Evolutionary conservation across 805 yeast species (phyloP).

Genomic region (Yarrowia keelungensis): DNA sequence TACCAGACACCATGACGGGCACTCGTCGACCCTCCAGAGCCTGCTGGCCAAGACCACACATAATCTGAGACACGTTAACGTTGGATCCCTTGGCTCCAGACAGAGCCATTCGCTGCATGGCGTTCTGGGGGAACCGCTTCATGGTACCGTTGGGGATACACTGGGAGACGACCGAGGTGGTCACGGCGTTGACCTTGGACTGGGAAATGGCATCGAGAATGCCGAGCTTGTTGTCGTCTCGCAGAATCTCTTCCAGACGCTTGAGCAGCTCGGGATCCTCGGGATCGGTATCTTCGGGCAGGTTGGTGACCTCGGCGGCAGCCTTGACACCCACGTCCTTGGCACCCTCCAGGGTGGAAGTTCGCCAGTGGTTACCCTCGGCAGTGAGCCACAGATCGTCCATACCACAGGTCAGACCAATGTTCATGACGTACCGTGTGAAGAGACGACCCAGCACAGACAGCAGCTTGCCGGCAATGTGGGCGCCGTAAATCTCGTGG

Average conservation of each 20-base stretch:
- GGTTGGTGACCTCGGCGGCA: slow-evolving; percentile 91
- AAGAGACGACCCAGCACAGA: slow-evolving; percentile 94
- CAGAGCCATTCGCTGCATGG: slow-evolving; percentile 98
- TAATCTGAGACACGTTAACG: slow-evolving; percentile 97
- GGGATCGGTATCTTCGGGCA: slow-evolving; percentile 58
- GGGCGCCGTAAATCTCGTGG: slow-evolving; percentile 94
- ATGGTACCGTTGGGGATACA: slow-evolving; percentile 97
- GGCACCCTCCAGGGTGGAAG: slow-evolving; percentile 77
- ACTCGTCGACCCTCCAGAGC: slow-evolving; percentile 99
- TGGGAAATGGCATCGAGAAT: slow-evolving; percentile 95
- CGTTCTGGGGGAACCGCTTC: slow-evolving; percentile 92
- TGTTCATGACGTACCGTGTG: slow-evolving; percentile 89
- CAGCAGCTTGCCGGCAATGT: slow-evolving; percentile 69
- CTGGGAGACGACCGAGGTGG: slow-evolving; percentile 90
- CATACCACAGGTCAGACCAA: slow-evolving; percentile 99
- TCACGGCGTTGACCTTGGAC: slow-evolving; percentile 87
- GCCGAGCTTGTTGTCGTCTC: slow-evolving; percentile 92
- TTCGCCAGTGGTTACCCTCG: slow-evolving; percentile 91
- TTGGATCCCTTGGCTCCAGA: slow-evolving; percentile 99
- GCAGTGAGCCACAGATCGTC: slow-evolving; percentile 92
- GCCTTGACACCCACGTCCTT: slow-evolving; percentile 87
- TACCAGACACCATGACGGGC: slow-evolving; percentile 98
- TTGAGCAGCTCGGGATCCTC: slow-evolving; percentile 79
- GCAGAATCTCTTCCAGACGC: slow-evolving; percentile 90
- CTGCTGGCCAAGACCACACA: slow-evolving; percentile 99